Conservation (phyloP, 2,329 filamentous ascomycete genomes). For the Neofusicoccum sp. region DNA sequence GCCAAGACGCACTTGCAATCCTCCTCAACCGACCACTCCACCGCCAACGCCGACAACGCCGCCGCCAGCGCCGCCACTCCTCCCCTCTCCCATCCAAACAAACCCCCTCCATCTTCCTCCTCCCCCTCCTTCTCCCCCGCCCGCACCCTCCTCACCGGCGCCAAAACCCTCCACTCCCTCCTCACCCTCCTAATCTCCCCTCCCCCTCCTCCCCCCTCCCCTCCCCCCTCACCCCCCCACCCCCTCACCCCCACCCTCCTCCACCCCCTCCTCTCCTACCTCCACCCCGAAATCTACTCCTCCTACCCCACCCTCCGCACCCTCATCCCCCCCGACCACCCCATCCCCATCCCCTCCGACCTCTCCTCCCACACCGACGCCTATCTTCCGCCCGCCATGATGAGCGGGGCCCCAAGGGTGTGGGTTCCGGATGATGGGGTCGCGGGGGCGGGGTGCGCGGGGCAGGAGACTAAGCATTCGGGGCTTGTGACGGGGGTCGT, state of each 20-base stretch:
- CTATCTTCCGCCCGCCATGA: background rate
- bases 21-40: background rate
- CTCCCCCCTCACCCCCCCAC: background rate
- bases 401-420: constrained; percentile 1
- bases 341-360: background rate
- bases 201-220: background rate
- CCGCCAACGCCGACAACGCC: background rate
- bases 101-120: background rate
- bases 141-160: constrained; percentile 4
- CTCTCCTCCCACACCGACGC: background rate
- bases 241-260: background rate
- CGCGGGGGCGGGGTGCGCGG: background rate
- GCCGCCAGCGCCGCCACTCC: fast-evolving
- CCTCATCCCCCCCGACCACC: background rate
- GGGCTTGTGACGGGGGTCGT: constrained; percentile 1
- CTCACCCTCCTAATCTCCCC: background rate
- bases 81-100: background rate
- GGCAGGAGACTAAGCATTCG: background rate
- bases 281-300: constrained; percentile 7
- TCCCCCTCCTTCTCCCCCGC: background rate
- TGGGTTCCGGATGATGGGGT: constrained; percentile 4
- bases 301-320: background rate
- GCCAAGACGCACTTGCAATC: background rate
- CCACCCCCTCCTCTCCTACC: background rate
- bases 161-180: background rate